Conservation (phyloP, 1,284 basidiomycete genomes). For the Cutaneotrichosporon sp. region DNA sequence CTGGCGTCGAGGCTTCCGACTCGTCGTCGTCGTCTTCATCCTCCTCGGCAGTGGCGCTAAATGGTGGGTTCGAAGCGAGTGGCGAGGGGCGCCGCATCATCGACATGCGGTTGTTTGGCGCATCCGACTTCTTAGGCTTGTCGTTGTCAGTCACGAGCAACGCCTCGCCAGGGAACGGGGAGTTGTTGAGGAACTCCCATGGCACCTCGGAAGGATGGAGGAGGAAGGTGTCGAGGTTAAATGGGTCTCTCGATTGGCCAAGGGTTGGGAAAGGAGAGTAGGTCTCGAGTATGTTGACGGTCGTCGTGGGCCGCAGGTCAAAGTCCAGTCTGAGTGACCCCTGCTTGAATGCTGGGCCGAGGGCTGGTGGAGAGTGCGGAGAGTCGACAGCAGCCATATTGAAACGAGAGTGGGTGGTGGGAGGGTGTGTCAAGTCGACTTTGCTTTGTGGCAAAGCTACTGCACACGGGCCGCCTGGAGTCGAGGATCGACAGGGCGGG, state of each 20-base stretch:
- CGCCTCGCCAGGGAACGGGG: constrained; percentile 17
- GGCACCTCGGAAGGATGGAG: constrained; percentile 41
- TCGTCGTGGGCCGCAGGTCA: constrained; percentile 6
- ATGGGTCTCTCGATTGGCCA: constrained; percentile 39
- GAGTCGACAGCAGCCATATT: constrained; percentile 16
- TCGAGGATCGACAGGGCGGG: background rate
- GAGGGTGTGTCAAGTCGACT: background rate
- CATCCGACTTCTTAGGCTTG: constrained; percentile 6
- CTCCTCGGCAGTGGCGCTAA: constrained; percentile 23
- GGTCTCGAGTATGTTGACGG: constrained; percentile 22
- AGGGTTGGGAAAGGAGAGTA: constrained; percentile 49
- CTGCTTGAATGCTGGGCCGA: constrained; percentile 12
- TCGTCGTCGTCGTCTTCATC: constrained; percentile 2
- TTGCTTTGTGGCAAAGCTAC: background rate
- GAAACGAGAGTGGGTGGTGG: constrained; percentile 3
- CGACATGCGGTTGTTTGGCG: constrained; percentile 1
- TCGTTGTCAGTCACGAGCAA: constrained; percentile 8
- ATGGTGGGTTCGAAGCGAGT: constrained; percentile 31
- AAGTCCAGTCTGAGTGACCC: constrained; percentile 10
- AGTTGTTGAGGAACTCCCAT: constrained; percentile 40
- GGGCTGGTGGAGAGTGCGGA: constrained; percentile 14
- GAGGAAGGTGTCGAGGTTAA: constrained; percentile 44
- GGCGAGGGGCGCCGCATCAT: constrained; percentile 28
- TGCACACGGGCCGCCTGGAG: background rate
- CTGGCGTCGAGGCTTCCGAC: constrained; percentile 1